phyloP scores from a whole-genome alignment of 2,329 filamentous ascomycete genomes.

The Botryosphaeria dothidea region DNA sequence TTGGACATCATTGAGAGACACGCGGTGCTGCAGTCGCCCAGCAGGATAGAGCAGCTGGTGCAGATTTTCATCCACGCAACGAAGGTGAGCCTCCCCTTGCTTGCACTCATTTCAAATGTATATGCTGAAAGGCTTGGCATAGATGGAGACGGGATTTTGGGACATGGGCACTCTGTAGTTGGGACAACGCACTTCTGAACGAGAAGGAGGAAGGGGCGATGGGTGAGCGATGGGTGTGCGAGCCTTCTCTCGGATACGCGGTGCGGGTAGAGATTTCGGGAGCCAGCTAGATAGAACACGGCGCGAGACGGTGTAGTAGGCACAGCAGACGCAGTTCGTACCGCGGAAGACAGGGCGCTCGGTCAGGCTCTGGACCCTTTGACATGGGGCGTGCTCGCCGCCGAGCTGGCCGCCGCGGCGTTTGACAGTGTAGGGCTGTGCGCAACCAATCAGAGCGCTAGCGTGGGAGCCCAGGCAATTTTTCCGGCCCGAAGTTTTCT shows the following conservation, averaged over 20 bases:
- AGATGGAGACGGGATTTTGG: constrained; percentile 78
- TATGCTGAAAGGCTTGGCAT: constrained; percentile 22
- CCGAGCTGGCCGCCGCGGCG: constrained; percentile 8
- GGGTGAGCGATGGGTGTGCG: background rate
- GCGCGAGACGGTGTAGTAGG: background rate
- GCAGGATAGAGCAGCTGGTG: constrained; percentile 77
- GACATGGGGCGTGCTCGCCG: constrained; percentile 6
- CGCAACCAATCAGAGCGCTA: constrained; percentile 13
- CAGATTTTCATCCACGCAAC: constrained; percentile 86
- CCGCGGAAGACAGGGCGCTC: background rate
- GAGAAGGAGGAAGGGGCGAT: background rate
- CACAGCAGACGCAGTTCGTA: background rate
- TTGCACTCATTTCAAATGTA: background rate
- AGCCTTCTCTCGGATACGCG: background rate
- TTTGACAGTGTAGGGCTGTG: constrained; percentile 16
- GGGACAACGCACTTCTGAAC: constrained; percentile 18
- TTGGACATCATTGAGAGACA: constrained; percentile 74
- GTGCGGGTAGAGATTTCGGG: background rate
- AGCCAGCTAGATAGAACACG: background rate
- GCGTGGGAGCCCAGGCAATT: constrained; percentile 15
- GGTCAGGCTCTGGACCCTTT: constrained; percentile 2
- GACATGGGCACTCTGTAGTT: constrained; percentile 58
- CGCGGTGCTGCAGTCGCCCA: constrained; percentile 70
- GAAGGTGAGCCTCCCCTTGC: constrained; percentile 54
- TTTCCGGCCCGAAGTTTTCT: constrained; percentile 20